Base-by-base conservation (phyloP, 1,284 basidiomycete genomes). In the Rhodofomes roseus region DNA sequence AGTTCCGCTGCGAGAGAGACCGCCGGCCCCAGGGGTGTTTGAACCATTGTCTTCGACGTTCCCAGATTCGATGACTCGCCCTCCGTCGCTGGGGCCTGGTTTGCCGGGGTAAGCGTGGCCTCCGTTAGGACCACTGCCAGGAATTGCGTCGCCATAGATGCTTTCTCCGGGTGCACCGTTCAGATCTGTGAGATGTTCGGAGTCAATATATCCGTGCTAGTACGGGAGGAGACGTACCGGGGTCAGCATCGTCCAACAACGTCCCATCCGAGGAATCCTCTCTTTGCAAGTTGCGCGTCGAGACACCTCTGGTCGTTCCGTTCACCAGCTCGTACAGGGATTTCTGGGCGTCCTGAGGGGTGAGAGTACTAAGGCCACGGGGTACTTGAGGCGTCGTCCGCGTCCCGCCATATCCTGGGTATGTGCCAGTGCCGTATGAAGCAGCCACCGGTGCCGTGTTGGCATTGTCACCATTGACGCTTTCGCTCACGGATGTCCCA, bases 131-230 rank as follows among this genome's bases (percentile, higher is more conserved):
- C 59, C 59, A 12, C 31, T 43, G 11, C 59, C 59, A 22, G 59
- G 59, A 14, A 54, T 60, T 16, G 36, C 54, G 11, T 55, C 55
- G 16, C 59, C 59, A 7, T 37, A 54, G 40, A 56, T 53, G 48
- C 59, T 56, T 48, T 60, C 14, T 7, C 54, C 58, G 9, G 31
- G 37, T 18, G 44, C 40, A 29, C 59, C 55, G 14, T 7, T 20
- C 14, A 27, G 5, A 37, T 25, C 52, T 55, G 51, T 25, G 23
- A 9, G 25, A 27, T 25, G 18, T 9, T 46, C 12, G 23, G 43
- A 44, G 20, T 23, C 20, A 23, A 20, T n/a, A 23, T 44, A 20
- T 22, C 11, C 23, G 16, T 1, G 9, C 20, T 12, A 23, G 22
- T 12, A 44, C 11, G 46, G 25, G 25, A 11, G 7, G 12, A 16